A percentile compares a stretch with the other conserved stretches of the same genome.
These are phyloP conservation scores for Acanthamoeba culbertsoni DNA, from an alignment of 208 protist species.

Conservation along the genomic window DNA sequence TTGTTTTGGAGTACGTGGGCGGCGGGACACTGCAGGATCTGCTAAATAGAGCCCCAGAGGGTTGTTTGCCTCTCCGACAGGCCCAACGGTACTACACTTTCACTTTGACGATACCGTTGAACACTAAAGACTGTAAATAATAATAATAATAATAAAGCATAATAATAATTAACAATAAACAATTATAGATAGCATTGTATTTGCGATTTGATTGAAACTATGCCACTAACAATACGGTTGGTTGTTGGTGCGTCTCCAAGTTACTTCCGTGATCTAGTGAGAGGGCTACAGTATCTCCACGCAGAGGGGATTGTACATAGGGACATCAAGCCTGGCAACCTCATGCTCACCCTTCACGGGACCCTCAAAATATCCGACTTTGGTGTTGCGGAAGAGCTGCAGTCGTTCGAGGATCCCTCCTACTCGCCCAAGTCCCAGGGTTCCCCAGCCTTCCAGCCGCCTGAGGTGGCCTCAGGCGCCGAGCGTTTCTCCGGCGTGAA, in stretches of 20 bases:
- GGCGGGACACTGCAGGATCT: slow-evolving; percentile 52
- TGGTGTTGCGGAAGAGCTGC: slow-evolving; percentile 21
- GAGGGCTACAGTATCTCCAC: slow-evolving; percentile 23
- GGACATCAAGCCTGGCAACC: slow-evolving; percentile 55
- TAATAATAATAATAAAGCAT: not conserved
- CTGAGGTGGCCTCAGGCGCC: slow-evolving; percentile 39
- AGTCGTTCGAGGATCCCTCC: slow-evolving; percentile 31
- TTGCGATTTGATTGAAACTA: not conserved
- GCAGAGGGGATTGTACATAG: slow-evolving; percentile 56
- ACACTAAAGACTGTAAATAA: not conserved
- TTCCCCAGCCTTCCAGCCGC: slow-evolving; percentile 45
- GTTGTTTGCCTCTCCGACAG: slow-evolving; percentile 13
- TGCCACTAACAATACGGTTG: not conserved
- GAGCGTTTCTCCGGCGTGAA: slow-evolving; percentile 50
- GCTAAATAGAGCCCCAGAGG: slow-evolving; percentile 5
- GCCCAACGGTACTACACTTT: not conserved
- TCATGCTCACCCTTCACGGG: slow-evolving; percentile 27
- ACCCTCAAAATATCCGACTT: slow-evolving; percentile 43
- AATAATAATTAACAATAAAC: not conserved
- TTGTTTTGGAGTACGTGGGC: slow-evolving; percentile 39
- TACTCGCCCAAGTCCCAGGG: slow-evolving; percentile 48
- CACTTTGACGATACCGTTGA: not conserved
- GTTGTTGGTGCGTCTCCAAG: not conserved
- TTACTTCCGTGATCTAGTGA: slow-evolving; percentile 29
- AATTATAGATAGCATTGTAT: not conserved